Evolutionary conservation across 495 filamentous ascomycete genomes (phyloP), one percentile per base, ranked within the genome.

Genomic region (Aspergillus haitiensis): DNA sequence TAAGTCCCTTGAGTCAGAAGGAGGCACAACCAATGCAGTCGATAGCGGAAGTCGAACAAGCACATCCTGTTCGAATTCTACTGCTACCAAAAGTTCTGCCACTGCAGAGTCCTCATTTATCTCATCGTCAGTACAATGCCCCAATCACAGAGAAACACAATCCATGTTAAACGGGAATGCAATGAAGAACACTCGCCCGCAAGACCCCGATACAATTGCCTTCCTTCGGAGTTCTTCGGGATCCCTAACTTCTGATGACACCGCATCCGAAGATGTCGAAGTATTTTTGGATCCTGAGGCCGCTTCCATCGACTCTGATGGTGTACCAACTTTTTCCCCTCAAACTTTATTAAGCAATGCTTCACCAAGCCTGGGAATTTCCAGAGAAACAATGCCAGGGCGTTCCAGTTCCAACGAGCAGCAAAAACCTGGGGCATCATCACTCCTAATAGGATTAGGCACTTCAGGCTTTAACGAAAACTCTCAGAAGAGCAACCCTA

Each of bases 271-370:
- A 54, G 56, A 63, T 36, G 45, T 63, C 1, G 64, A 69, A 46
- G 64, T 64, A 0, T 69, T 67, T 44, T 47, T 69, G n/a, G 61
- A 60, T 33, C 59, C 67, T 6, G 61, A 67, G 6, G 45, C 47
- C 10, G 46, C 44, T 0, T 36, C 55, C 16, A 18, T 52, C 2
- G 52, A 46, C 33, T 54, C 37, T 21, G 45, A 21, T 21, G 47
- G 3, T 21, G 40, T 13, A 40, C 59, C 21, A 58, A 59, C 53
- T 55, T 65, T 21, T 48, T 62, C 59, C 3, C 52, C 54, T 2
- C 31, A 40, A 31, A 36, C 58, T 2, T 9, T 55, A 7, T 39
- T 57, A 8, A 60, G 18, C 16, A 50, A 50, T 34, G 37, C 46
- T 7, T 59, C 60, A 11, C 60, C 61, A 12, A 60, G 60, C 33